Conservation (phyloP, 176 grass and related monocot genomes). For the Oryza officinalis region DNA sequence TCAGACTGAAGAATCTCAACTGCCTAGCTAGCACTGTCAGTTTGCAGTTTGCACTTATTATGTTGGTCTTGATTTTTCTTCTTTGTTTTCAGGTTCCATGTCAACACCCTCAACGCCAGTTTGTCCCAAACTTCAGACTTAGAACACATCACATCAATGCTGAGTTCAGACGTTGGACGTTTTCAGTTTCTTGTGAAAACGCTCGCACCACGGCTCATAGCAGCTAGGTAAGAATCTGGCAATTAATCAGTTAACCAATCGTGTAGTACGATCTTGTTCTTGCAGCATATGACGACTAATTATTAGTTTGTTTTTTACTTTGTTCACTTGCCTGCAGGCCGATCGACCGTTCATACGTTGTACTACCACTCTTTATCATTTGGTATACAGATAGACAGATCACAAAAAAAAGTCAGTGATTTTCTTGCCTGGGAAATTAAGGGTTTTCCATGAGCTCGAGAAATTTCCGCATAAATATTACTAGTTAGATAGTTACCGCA, state of each 20-base stretch:
- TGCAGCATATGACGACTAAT: neutral
- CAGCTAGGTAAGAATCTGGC: neutral
- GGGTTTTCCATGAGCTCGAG: neutral
- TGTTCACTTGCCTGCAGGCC: neutral
- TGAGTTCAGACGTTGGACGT: neutral
- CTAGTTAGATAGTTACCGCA: neutral
- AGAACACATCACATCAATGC: neutral
- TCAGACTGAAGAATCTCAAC: neutral
- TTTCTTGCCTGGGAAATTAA: neutral
- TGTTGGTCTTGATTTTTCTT: neutral
- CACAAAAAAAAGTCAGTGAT: neutral
- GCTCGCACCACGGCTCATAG: neutral
- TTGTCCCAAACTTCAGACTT: conserved; percentile 72
- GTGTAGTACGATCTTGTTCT: neutral
- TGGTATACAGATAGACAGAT: neutral
- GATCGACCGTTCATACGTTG: neutral
- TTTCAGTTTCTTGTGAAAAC: neutral
- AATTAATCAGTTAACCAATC: neutral
- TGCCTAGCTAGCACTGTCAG: neutral
- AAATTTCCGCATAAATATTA: neutral
- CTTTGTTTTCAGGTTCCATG: conserved; percentile 63
- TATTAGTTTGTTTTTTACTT: neutral
- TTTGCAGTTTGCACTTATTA: neutral
- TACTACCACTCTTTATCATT: neutral
- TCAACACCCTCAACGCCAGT: conserved; percentile 55